phyloP scores from a whole-genome alignment of 306 rosid genomes.

The Lablab purpureus region DNA sequence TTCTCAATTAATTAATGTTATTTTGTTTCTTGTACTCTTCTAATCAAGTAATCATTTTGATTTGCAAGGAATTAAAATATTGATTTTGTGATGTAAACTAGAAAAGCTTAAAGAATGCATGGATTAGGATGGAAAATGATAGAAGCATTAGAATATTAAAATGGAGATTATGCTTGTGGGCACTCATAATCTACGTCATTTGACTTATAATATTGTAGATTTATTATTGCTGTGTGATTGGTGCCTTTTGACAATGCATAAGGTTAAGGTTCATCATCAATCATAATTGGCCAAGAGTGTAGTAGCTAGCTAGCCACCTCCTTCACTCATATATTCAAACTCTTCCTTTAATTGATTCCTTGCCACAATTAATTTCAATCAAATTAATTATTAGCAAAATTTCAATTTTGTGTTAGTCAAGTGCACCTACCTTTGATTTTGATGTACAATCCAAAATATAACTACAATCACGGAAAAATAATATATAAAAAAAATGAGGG shows the following conservation, averaged over 20 bases:
- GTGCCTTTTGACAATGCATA: not conserved
- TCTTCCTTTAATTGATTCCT: not conserved
- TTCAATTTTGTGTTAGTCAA: not conserved
- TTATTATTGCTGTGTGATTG: not conserved
- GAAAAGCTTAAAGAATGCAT: not conserved
- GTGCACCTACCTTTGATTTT: not conserved
- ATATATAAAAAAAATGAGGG: not conserved
- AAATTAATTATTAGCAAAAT: not conserved
- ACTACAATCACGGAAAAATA: not conserved
- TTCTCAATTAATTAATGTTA: not conserved
- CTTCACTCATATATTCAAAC: not conserved
- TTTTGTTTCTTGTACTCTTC: not conserved
- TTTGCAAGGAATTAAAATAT: not conserved
- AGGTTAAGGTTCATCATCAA: conserved; percentile 6
- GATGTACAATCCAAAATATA: not conserved
- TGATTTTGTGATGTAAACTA: conserved; percentile 1
- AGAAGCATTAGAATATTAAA: not conserved
- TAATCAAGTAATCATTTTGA: not conserved
- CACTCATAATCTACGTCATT: not conserved
- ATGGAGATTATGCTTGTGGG: not conserved
- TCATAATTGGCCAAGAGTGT: not conserved
- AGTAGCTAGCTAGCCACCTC: not conserved
- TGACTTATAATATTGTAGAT: not conserved
- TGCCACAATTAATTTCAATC: not conserved
- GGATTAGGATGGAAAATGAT: not conserved